These are phyloP conservation scores for Starmerella sirachaensis DNA, from an alignment of 805 yeast species.

Conservation along the genomic window DNA sequence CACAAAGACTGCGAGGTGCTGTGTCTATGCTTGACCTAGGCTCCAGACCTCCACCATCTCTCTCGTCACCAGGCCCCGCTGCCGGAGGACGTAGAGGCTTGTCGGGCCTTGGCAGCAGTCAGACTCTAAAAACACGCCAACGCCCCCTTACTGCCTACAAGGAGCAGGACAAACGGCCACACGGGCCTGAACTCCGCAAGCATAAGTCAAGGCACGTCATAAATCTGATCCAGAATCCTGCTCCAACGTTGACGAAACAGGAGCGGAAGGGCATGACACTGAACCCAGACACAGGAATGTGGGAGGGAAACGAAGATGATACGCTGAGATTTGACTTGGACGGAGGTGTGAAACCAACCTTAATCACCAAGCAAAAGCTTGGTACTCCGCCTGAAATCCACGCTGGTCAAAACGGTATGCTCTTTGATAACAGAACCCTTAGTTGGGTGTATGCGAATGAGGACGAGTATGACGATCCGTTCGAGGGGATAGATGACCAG, in stretches of 20 bases:
- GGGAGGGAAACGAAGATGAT: slow-evolving; percentile 25
- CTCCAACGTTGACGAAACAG: slow-evolving; percentile 7
- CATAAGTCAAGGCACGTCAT: slow-evolving; percentile 3
- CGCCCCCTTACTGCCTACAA: slow-evolving; percentile 23
- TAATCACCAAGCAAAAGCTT: slow-evolving; percentile 12
- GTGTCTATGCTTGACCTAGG: slow-evolving; percentile 19
- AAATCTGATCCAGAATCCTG: slow-evolving; percentile 19
- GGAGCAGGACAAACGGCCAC: slow-evolving; percentile 16
- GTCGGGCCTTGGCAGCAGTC: neutral
- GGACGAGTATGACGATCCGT: slow-evolving; percentile 23
- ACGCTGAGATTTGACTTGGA: slow-evolving; percentile 16
- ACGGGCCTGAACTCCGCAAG: neutral
- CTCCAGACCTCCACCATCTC: neutral
- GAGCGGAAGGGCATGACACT: slow-evolving; percentile 24
- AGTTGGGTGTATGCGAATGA: slow-evolving; percentile 22
- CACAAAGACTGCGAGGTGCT: slow-evolving; percentile 15
- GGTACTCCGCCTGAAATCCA: neutral
- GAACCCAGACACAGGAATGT: slow-evolving; percentile 21
- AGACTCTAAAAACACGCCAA: slow-evolving; percentile 2
- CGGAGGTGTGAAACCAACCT: slow-evolving; percentile 3
- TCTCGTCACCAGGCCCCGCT: neutral
- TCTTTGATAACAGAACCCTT: slow-evolving; percentile 21
- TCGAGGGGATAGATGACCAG: slow-evolving; percentile 19
- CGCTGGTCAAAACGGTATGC: slow-evolving; percentile 16
- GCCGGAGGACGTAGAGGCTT: neutral